Percentiles rank a stretch among this genome's conserved stretches.
These are phyloP conservation scores for Brassica hybrid DNA, from an alignment of 441 rosid species.

Conservation along the genomic window DNA sequence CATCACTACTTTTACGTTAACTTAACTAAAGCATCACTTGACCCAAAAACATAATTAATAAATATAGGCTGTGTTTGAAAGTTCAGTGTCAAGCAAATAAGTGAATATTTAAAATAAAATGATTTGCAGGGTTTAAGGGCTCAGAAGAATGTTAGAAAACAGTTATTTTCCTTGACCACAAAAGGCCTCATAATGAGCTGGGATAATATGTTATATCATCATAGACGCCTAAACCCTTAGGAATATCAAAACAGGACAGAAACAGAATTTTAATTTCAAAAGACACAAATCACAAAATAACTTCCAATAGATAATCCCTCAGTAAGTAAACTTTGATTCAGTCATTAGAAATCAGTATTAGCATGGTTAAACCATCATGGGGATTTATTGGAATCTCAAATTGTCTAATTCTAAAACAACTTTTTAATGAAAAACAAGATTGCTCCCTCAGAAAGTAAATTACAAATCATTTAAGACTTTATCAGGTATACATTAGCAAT, in stretches of 20 bases:
- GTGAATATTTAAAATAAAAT: too few relatives aligned
- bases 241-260: background rate
- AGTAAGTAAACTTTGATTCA: background rate
- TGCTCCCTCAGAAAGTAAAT: background rate
- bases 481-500: slow-evolving; percentile 2
- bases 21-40: too few relatives aligned
- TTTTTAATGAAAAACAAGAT: background rate
- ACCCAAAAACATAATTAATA: too few relatives aligned
- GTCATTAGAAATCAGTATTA: background rate
- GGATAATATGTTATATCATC: slow-evolving; percentile 64
- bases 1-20: too few relatives aligned
- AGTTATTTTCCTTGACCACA: slow-evolving; percentile 52
- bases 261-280: too few relatives aligned
- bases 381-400: background rate
- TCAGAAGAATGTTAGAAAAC: slow-evolving; percentile 28
- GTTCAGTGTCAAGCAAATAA: too few relatives aligned
- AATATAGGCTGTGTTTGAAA: too few relatives aligned
- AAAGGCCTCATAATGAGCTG: slow-evolving; percentile 82
- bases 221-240: slow-evolving; percentile 26
- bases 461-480: background rate
- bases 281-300: too few relatives aligned
- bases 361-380: background rate
- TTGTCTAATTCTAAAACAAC: background rate
- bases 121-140: too few relatives aligned
- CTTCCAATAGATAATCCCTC: background rate